phyloP scores from a whole-genome alignment of 2,329 filamentous ascomycete genomes.

The Aspergillus pseudonomiae region DNA sequence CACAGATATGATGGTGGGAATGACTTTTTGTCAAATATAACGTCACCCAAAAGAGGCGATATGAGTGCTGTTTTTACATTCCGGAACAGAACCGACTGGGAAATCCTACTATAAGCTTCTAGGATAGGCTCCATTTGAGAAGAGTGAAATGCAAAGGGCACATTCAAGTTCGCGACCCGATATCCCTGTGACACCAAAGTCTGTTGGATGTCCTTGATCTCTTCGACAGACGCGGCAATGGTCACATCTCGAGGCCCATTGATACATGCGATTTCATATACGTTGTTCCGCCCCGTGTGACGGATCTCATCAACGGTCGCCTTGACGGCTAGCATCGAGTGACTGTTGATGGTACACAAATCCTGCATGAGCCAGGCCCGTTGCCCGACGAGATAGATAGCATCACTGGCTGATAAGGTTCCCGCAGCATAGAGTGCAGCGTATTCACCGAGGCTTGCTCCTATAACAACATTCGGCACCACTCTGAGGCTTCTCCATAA shows the following conservation, averaged over 20 bases:
- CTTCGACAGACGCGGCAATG: conserved; percentile 62
- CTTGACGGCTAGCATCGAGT: conserved; percentile 67
- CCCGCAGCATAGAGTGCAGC: conserved; percentile 38
- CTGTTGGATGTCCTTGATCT: conserved; percentile 59
- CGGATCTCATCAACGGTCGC: conserved; percentile 46
- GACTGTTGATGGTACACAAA: conserved; percentile 67
- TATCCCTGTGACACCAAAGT: conserved; percentile 57
- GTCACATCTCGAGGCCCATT: conserved; percentile 78
- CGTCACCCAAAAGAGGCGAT: conserved; percentile 66
- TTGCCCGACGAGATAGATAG: conserved; percentile 67
- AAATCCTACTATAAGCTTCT: conserved; percentile 15
- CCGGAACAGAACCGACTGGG: conserved; percentile 52
- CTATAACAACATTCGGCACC: conserved; percentile 57
- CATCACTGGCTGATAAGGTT: conserved; percentile 36
- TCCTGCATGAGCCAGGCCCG: conserved; percentile 69
- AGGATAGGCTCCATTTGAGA: conserved; percentile 25
- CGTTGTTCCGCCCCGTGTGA: conserved; percentile 36
- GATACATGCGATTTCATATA: conserved; percentile 66
- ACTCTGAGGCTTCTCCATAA: conserved; percentile 37
- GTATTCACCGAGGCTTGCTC: conserved; percentile 45
- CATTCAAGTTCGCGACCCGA: conserved; percentile 64
- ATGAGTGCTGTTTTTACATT: conserved; percentile 65
- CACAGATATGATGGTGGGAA: conserved; percentile 66
- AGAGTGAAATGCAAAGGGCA: conserved; percentile 61
- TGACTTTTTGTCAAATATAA: conserved; percentile 56